Evolutionary conservation across 1,284 basidiomycete genomes (phyloP), one percentile per base, ranked within the genome.

Genomic region (Cutaneotrichosporon mucoides): DNA sequence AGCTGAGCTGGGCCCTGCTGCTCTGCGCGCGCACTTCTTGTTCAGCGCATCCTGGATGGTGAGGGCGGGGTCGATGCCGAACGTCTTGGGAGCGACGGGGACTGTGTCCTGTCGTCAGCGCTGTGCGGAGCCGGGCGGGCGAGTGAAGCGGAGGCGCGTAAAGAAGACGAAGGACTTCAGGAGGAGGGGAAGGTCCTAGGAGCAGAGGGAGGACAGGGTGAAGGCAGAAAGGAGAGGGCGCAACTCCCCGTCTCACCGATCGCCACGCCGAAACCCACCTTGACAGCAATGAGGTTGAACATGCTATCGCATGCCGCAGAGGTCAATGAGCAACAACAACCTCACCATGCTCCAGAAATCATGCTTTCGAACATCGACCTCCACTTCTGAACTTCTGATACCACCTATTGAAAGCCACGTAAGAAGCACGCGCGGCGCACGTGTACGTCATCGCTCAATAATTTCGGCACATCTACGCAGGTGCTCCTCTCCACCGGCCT

Each of bases 11-110:
- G 3, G 24, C 24, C 24, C 24, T 24, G 24, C 24, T 24, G 24
- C 24, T 24, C 24, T 24, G 24, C 38, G 38, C 4, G 4, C 70
- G 57, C 40, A 77, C 76, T 79, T 79, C 54, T 71, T 73, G 61
- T 79, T 78, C 45, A 79, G 61, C 6, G 75, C 65, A 63, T 78
- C 74, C 61, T 68, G 66, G 57, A 79, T 76, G 7, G 73, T 74
- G 12, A 68, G 63, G 12, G 73, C 67, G 11, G 72, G 66, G 40
- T 73, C 64, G 34, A 77, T 61, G 15, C 65, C 70, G 57, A 79
- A 79, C 10, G 74, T 70, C 53, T 72, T 73, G 2, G 78, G 76
- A 10, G 71, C 68, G 53, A 79, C 70, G 9, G 78, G 72, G 6
- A 79, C 71, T 8, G 77, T 79, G 60, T 79, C 78, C 78, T 79